Base-by-base conservation (phyloP, 2,329 filamentous ascomycete genomes). In the Nemania sp. region DNA sequence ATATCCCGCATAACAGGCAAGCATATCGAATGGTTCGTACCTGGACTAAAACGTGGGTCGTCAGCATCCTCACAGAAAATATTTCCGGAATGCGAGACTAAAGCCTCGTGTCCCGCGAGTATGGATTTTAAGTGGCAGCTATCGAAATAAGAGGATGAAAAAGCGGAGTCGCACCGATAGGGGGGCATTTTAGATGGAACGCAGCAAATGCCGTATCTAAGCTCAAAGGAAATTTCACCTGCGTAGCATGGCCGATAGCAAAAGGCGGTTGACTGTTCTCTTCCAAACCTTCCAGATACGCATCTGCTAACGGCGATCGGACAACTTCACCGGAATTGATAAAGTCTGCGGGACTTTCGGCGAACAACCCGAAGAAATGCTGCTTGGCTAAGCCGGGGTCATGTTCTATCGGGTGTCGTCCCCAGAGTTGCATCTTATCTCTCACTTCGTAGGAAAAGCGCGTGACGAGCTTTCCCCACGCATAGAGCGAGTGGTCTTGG, bases 401-500 rank as follows among this genome's bases (percentile, higher is more conserved):
- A 8, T 42, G 14, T 26, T 22, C 2, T 28, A 46, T 36, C 22
- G 26, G 24, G 20, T 49, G 30, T 6, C 6, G 14, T 6, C 44
- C 40, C 15, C 31, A 48, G 33, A 37, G 4, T 5, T 46, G 24
- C 15, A 31, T 36, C 4, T 12, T 1, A 15, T 47, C 23, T 1
- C 39, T 11, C 6, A 57, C 3, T 7, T 11, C 3, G 15, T 43
- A 30, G 1, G 46, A 26, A 7, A 22, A 20, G 7, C 12, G 14
- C 9, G 17, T 7, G 9, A 47, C 42, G 1, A 57, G 12, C 23
- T 47, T 54, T 6, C 55, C 52, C 65, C 64, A 68, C 0, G 64
- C 62, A 15, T 65, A 67, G 0, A 68, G 36, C 2, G 59, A 61
- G 43, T 63, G 60, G 22, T 68, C 65, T 15, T 63, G 51, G 2